Percentiles rank a stretch among this genome's conserved stretches.
These are phyloP conservation scores for Piloderma croceum DNA, from an alignment of 768 basidiomycete genomes.

Conservation along the genomic window DNA sequence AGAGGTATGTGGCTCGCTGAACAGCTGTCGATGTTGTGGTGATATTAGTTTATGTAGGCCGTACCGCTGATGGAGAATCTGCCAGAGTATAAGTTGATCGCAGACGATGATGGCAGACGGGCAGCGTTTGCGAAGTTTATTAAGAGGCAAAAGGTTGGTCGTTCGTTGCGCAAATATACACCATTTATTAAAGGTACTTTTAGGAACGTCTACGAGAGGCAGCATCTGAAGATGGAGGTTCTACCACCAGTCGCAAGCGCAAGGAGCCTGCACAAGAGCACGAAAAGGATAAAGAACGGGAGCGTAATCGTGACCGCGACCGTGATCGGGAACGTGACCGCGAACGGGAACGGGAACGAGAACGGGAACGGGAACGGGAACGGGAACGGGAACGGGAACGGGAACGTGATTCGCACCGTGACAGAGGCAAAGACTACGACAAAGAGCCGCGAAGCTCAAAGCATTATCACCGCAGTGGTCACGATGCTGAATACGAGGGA, in stretches of 20 bases:
- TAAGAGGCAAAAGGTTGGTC: slow-evolving; percentile 78
- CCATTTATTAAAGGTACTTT: not conserved
- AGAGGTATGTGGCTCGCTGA: slow-evolving; percentile 46
- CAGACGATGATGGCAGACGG: slow-evolving; percentile 80
- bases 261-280: slow-evolving; percentile 62
- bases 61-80: slow-evolving; percentile 75
- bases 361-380: slow-evolving; percentile 29
- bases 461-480: slow-evolving; percentile 34
- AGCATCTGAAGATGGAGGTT: slow-evolving; percentile 78
- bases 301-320: slow-evolving; percentile 36
- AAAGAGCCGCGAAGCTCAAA: slow-evolving; percentile 21
- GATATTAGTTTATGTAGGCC: slow-evolving; percentile 37
- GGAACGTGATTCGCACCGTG: slow-evolving; percentile 32
- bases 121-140: slow-evolving; percentile 84
- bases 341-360: slow-evolving; percentile 34
- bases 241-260: slow-evolving; percentile 72
- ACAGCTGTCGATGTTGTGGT: slow-evolving; percentile 2
- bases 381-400: slow-evolving; percentile 30
- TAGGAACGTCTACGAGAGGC: slow-evolving; percentile 76
- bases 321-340: slow-evolving; percentile 36
- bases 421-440: slow-evolving; percentile 34
- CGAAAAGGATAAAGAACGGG: slow-evolving; percentile 42
- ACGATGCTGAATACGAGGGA: no score
- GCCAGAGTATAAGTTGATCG: slow-evolving; percentile 80
- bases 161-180: slow-evolving; percentile 1